Percentiles rank a stretch among this genome's conserved stretches.
Evolutionary conservation across 345 rosid genomes (phyloP).

Genomic region (Corchorus capsularis): DNA sequence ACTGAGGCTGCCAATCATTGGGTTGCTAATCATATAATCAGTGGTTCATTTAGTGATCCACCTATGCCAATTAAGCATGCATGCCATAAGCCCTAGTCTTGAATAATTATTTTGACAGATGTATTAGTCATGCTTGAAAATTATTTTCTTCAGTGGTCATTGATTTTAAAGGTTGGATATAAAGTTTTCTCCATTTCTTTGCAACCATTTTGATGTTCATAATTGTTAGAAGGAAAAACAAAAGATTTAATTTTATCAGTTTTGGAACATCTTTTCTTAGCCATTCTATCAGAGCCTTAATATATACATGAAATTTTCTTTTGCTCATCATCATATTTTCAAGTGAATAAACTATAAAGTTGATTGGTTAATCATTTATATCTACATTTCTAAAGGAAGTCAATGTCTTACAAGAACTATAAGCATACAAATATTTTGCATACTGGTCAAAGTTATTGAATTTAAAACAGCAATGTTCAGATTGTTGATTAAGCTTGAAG

Average conservation of each 20-base stretch:
- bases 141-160: background rate
- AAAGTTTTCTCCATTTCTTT: background rate
- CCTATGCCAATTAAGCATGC: slow-evolving; percentile 58
- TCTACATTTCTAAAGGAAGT: too few relatives aligned
- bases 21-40: slow-evolving; percentile 62
- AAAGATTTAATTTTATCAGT: background rate
- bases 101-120: slow-evolving; percentile 16
- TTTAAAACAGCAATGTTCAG: background rate
- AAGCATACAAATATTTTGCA: slow-evolving; percentile 27
- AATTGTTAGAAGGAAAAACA: background rate
- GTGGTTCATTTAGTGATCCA: slow-evolving; percentile 65
- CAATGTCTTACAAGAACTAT: too few relatives aligned
- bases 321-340: too few relatives aligned
- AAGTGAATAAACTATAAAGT: too few relatives aligned
- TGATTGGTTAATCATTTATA: too few relatives aligned
- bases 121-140: background rate
- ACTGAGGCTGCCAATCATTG: slow-evolving; percentile 65
- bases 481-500: background rate
- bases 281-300: too few relatives aligned
- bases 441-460: background rate
- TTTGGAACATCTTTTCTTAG: too few relatives aligned
- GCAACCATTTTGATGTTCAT: background rate
- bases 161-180: background rate
- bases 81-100: slow-evolving; percentile 45
- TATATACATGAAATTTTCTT: too few relatives aligned